Percentiles rank a stretch among this genome's conserved stretches.
phyloP scores from a whole-genome alignment of 768 basidiomycete species.

The Trametes maxima region DNA sequence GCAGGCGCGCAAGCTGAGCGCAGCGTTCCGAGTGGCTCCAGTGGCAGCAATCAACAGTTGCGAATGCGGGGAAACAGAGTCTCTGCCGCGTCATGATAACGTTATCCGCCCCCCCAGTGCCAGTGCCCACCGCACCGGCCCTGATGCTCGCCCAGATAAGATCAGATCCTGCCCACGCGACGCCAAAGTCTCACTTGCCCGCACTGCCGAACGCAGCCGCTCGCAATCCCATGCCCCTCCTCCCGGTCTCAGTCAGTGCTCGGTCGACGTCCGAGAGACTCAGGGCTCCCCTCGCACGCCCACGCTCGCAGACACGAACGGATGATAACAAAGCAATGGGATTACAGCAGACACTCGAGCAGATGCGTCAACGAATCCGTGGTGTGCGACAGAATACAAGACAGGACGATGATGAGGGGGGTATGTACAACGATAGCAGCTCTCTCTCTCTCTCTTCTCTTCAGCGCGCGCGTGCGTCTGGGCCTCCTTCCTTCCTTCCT shows the following conservation, averaged over 20 bases:
- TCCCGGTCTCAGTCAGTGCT: no score
- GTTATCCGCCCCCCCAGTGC: slow-evolving; percentile 22
- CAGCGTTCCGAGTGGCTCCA: no score
- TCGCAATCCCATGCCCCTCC: slow-evolving; percentile 4
- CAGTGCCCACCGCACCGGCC: not conserved
- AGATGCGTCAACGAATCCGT: slow-evolving; percentile 13
- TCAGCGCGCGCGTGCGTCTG: not conserved
- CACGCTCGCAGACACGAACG: not conserved
- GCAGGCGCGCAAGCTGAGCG: not conserved
- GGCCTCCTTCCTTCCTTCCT: slow-evolving; percentile 12
- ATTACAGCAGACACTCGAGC: slow-evolving; percentile 8
- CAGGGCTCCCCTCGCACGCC: not conserved
- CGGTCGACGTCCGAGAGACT: no score
- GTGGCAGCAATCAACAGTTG: no score
- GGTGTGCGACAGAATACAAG: slow-evolving; percentile 22
- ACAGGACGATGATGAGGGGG: slow-evolving; percentile 15
- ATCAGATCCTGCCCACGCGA: slow-evolving; percentile 7
- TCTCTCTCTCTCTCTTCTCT: slow-evolving; percentile 12
- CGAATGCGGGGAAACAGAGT: slow-evolving; percentile 23
- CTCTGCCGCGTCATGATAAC: slow-evolving; percentile 17
- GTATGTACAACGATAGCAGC: slow-evolving; percentile 28
- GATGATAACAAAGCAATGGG: slow-evolving; percentile 9
- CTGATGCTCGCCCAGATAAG: slow-evolving; percentile 23
- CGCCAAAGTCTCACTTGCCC: not conserved
- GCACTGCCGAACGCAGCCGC: not conserved